Evolutionary conservation across 768 basidiomycete species (phyloP).

Genomic region (Butyriboletus loyo): DNA sequence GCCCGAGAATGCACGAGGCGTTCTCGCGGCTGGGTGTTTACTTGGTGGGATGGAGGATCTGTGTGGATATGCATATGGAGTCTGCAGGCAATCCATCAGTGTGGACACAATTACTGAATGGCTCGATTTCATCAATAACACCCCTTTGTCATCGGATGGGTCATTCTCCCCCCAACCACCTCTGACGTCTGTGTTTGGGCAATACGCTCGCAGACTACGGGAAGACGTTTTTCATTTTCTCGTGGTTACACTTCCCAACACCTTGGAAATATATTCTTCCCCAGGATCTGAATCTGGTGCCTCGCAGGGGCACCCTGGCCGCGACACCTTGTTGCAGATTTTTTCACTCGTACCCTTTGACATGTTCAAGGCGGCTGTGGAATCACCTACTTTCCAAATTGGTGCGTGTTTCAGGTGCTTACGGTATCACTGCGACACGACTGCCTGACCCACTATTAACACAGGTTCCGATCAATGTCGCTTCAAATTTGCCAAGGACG

Average conservation of each 20-base stretch:
- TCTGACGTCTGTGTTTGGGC: slow-evolving; percentile 64
- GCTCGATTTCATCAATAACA: slow-evolving; percentile 70
- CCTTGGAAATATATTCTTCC: slow-evolving; percentile 52
- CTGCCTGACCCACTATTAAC: slow-evolving; percentile 16
- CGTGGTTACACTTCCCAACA: slow-evolving; percentile 67
- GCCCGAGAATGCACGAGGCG: slow-evolving; percentile 78
- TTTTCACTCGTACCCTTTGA: slow-evolving; percentile 85
- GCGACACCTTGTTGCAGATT: slow-evolving; percentile 69
- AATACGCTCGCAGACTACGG: slow-evolving; percentile 70
- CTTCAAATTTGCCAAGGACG: slow-evolving; percentile 91
- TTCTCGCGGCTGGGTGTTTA: slow-evolving; percentile 80
- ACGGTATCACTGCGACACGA: slow-evolving; percentile 1
- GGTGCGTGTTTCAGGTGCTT: slow-evolving; percentile 43
- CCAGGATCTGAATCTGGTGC: slow-evolving; percentile 37
- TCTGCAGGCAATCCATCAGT: slow-evolving; percentile 72
- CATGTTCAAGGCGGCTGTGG: slow-evolving; percentile 78
- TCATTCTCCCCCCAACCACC: slow-evolving; percentile 42
- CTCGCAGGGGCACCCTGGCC: slow-evolving; percentile 40
- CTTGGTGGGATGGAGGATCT: slow-evolving; percentile 88
- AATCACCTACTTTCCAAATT: slow-evolving; percentile 76
- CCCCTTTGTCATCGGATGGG: slow-evolving; percentile 49
- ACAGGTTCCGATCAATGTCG: slow-evolving; percentile 79
- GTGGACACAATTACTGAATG: slow-evolving; percentile 73
- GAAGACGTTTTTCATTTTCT: slow-evolving; percentile 81
- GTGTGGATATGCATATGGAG: slow-evolving; percentile 72